phyloP scores from a whole-genome alignment of 1,284 basidiomycete species.

The Puccinia triticina region DNA sequence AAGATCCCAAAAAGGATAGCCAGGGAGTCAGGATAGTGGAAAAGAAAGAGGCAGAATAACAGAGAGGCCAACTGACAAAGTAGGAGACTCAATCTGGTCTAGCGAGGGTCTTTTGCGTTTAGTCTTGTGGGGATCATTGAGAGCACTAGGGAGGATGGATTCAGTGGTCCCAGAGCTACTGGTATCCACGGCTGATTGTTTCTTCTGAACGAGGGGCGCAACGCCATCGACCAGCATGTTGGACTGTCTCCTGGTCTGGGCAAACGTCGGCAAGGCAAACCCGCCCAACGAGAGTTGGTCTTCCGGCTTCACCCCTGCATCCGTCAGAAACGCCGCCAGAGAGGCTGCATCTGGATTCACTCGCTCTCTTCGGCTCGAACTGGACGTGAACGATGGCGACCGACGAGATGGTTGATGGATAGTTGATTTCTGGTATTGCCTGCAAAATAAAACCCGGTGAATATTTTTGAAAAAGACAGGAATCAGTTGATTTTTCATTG shows the following conservation, averaged over 20 bases:
- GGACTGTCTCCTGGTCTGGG: slow-evolving; percentile 39
- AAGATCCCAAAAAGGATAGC: background rate
- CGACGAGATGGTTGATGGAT: background rate
- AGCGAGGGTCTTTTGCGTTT: slow-evolving; percentile 27
- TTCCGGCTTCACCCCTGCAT: slow-evolving; percentile 41
- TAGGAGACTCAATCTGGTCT: slow-evolving; percentile 10
- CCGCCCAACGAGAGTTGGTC: slow-evolving; percentile 41
- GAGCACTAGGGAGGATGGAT: slow-evolving; percentile 1
- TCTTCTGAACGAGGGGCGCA: background rate
- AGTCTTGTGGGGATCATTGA: background rate
- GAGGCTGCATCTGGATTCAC: slow-evolving; percentile 36
- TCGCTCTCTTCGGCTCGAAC: slow-evolving; percentile 28
- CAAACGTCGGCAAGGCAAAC: slow-evolving; percentile 34
- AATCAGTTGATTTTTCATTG: slow-evolving; percentile 48
- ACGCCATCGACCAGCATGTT: slow-evolving; percentile 31
- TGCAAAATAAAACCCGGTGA: background rate
- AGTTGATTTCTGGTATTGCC: slow-evolving; percentile 40
- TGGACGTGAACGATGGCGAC: slow-evolving; percentile 31
- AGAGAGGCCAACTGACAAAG: background rate
- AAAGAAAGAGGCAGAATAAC: background rate
- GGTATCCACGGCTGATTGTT: background rate
- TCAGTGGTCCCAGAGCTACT: slow-evolving; percentile 9
- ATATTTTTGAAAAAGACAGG: background rate
- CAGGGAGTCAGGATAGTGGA: background rate
- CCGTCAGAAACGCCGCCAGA: slow-evolving; percentile 32